A percentile compares a stretch with the other conserved stretches of the same genome.
phyloP scores from a whole-genome alignment of 306 rosid genomes.

The Quercus alba region DNA sequence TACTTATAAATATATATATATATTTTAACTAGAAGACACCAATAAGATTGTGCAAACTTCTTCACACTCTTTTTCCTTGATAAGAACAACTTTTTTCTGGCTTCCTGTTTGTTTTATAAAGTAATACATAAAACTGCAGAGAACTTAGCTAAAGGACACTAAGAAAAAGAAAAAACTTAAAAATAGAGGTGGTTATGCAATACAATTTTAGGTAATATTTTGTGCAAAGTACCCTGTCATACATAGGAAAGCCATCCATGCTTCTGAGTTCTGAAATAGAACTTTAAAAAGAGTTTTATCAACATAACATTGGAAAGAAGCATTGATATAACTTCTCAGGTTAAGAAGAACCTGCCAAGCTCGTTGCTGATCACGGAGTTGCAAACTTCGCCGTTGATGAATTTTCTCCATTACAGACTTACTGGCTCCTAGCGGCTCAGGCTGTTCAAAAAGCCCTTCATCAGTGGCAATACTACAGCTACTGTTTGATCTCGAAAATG shows the following conservation, averaged over 20 bases:
- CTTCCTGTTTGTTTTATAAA: not conserved
- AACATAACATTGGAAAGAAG: not conserved
- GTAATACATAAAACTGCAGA: not conserved
- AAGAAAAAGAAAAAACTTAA: not conserved
- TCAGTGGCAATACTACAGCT: conserved; percentile 64
- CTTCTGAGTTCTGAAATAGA: not conserved
- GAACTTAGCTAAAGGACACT: not conserved
- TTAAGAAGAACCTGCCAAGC: conserved; percentile 74
- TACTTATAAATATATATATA: too few species aligned
- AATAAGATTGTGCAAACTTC: not conserved
- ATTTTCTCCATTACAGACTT: conserved; percentile 56
- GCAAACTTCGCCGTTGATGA: conserved; percentile 54
- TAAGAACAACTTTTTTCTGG: not conserved
- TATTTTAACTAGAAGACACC: too few species aligned
- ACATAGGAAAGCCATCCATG: not conserved
- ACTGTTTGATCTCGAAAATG: conserved; percentile 68
- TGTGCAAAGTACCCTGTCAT: not conserved
- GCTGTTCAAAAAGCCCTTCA: conserved; percentile 86
- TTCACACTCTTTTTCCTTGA: not conserved
- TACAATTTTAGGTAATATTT: not conserved
- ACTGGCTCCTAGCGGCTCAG: conserved; percentile 63
- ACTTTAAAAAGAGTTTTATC: not conserved
- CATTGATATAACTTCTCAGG: not conserved
- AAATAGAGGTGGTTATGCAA: not conserved
- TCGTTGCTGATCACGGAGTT: conserved; percentile 66